A percentile compares a stretch with the other conserved stretches of the same genome.
Evolutionary conservation across 225 moss, liverwort and hornwort species (phyloP).

Genomic region (Climacium dendroides): DNA sequence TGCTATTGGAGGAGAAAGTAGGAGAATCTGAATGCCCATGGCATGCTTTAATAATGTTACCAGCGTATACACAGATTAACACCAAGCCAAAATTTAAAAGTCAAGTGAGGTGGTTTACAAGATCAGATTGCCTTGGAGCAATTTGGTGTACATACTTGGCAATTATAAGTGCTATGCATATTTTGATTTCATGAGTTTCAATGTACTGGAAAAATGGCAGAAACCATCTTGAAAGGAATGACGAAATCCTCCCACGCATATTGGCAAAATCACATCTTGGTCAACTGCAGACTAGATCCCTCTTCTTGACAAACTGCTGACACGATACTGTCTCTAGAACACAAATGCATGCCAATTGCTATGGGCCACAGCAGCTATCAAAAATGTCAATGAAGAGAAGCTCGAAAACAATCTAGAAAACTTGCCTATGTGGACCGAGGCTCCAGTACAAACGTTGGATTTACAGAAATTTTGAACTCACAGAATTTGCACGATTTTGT

Average conservation of each 20-base stretch:
- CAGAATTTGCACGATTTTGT: background rate
- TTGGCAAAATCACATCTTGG: background rate
- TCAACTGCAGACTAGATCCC: background rate
- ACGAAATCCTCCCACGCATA: background rate
- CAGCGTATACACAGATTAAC: background rate
- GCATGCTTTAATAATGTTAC: background rate
- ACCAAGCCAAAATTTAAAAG: background rate
- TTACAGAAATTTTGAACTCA: background rate
- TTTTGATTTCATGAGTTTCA: background rate
- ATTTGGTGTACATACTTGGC: background rate
- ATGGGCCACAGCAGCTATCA: background rate
- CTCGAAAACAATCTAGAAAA: background rate
- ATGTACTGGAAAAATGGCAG: background rate
- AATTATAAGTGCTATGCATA: background rate
- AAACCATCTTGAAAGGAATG: background rate
- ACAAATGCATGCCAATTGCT: background rate
- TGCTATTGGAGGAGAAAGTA: background rate
- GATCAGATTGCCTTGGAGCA: background rate
- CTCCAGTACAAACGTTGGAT: background rate
- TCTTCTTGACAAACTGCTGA: too few species aligned
- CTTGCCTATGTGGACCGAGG: background rate
- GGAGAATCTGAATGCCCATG: background rate
- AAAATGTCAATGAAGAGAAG: background rate
- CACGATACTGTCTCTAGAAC: too few species aligned
- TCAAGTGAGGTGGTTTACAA: too few species aligned